These are phyloP conservation scores for Boletus vinaceobasis DNA, from an alignment of 768 basidiomycete genomes.

Conservation along the genomic window DNA sequence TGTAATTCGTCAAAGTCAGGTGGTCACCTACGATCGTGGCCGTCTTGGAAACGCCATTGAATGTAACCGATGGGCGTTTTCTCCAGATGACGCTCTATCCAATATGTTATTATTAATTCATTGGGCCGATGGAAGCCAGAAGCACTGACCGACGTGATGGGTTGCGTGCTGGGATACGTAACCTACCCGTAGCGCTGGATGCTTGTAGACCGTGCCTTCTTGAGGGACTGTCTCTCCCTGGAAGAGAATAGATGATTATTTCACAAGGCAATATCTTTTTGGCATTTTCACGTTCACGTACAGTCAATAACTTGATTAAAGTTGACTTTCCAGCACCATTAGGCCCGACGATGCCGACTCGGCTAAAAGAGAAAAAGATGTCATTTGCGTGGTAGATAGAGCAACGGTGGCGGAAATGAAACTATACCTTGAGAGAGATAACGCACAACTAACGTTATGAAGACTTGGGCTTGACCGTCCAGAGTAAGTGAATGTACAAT, in stretches of 20 bases:
- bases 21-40: conserved; percentile 78
- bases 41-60: conserved; percentile 99
- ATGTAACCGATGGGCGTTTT: conserved; percentile 97
- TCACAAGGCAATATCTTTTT: conserved; percentile 5
- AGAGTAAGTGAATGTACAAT: conserved; percentile 94
- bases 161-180: conserved; percentile 99
- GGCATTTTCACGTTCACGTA: conserved; percentile 32
- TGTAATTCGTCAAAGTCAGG: conserved; percentile 7
- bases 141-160: conserved; percentile 76
- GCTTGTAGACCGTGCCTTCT: conserved; percentile 89
- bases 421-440: conserved; percentile 83
- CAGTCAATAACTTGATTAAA: conserved; percentile 89
- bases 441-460: conserved; percentile 83
- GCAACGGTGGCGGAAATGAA: conserved; percentile 24
- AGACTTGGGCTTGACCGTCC: conserved; percentile 78
- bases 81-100: conserved; percentile 82
- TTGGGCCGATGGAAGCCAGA: conserved; percentile 6
- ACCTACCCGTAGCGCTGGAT: conserved; percentile 89
- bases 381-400: conserved; percentile 8
- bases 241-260: conserved; percentile 5
- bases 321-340: conserved; percentile 98
- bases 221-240: conserved; percentile 92
- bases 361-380: conserved; percentile 45
- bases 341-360: conserved; percentile 88
- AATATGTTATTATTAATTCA: conserved; percentile 22